Conservation (phyloP, 495 filamentous ascomycete species). For the Aspergillus nanangensis region DNA sequence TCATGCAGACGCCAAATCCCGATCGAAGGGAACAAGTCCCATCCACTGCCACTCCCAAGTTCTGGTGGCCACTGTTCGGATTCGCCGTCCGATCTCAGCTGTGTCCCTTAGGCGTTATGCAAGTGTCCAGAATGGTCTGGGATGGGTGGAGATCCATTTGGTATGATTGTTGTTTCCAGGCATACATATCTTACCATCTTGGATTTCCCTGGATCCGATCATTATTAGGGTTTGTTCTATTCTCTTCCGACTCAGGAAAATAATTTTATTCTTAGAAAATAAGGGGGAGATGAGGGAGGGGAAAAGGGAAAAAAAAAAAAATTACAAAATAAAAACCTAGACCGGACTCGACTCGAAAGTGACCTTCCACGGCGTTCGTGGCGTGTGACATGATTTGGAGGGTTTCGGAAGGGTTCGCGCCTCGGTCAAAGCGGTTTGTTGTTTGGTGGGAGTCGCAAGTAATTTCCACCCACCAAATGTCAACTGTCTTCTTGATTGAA, state of each 20-base stretch:
- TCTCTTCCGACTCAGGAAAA: too few species aligned
- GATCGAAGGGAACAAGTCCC: conserved; percentile 20
- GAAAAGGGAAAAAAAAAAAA: neutral
- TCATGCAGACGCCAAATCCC: conserved; percentile 16
- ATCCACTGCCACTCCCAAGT: neutral
- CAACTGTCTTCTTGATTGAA: too few species aligned
- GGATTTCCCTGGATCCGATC: too few species aligned
- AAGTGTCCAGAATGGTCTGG: conserved; percentile 23
- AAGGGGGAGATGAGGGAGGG: too few species aligned
- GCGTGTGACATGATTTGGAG: conserved; percentile 11
- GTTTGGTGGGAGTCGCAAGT: conserved; percentile 2
- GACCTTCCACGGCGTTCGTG: neutral
- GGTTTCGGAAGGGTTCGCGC: conserved; percentile 13
- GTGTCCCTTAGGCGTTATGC: conserved; percentile 17
- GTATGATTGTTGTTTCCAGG: too few species aligned
- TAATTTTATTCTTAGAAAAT: too few species aligned
- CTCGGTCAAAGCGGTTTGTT: conserved; percentile 1
- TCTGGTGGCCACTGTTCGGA: conserved; percentile 18
- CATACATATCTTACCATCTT: neutral
- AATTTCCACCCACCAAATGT: conserved; percentile 3
- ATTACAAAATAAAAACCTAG: neutral
- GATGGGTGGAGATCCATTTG: conserved; percentile 16
- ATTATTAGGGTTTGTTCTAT: too few species aligned
- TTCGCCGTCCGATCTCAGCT: conserved; percentile 25
- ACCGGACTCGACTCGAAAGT: neutral